Conservation (phyloP, 1,139 yeast species). For the Protomyces inundatus region DNA sequence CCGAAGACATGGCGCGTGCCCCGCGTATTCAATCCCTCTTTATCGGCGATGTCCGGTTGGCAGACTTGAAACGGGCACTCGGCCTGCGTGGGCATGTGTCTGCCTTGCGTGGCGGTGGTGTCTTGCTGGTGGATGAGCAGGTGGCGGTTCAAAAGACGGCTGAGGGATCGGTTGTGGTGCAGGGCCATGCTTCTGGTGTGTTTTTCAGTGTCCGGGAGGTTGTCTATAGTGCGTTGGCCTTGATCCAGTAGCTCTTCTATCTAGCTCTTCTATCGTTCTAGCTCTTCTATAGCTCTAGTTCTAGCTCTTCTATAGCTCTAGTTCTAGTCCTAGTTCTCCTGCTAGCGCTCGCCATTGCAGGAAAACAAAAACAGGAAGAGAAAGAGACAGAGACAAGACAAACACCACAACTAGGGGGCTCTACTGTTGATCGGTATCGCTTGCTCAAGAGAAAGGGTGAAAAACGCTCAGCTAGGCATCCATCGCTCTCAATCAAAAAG, state of each 20-base stretch:
- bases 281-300: neutral
- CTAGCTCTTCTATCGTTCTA: neutral
- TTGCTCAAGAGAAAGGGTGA: no score
- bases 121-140: conserved; percentile 73
- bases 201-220: conserved; percentile 12
- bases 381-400: neutral
- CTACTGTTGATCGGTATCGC: neutral
- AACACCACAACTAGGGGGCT: neutral
- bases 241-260: neutral
- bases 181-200: conserved; percentile 47
- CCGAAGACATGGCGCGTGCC: conserved; percentile 37
- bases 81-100: conserved; percentile 60
- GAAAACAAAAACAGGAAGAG: neutral
- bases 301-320: neutral
- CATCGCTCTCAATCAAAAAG: no score
- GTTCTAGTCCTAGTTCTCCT: neutral
- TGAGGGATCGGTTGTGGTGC: conserved; percentile 77
- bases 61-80: conserved; percentile 68
- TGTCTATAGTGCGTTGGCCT: conserved; percentile 11
- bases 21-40: conserved; percentile 49
- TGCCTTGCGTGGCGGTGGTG: conserved; percentile 90
- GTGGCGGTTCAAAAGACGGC: conserved; percentile 71
- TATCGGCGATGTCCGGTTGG: conserved; percentile 82
- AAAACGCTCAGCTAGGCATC: no score
- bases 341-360: neutral